phyloP scores from a whole-genome alignment of 371 early-diverging fungal species.

The Pancytospora philotis region DNA sequence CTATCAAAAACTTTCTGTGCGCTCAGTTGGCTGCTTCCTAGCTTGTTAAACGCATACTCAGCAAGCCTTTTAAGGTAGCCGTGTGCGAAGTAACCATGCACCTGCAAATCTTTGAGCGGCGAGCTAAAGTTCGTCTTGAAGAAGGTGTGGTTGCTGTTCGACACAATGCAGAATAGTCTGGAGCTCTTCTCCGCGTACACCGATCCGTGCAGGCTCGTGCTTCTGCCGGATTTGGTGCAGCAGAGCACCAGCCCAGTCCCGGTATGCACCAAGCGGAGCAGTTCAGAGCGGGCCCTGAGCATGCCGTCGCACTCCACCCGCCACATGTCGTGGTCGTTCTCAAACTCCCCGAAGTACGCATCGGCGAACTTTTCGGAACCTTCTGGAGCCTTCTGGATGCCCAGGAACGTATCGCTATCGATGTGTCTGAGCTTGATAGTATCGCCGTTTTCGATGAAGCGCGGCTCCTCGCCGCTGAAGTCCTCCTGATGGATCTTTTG shows the following conservation, averaged over 20 bases:
- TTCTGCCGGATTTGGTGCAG: neutral
- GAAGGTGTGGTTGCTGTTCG: constrained; percentile 24
- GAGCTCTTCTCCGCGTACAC: constrained; percentile 16
- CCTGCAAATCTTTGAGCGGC: neutral
- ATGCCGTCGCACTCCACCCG: constrained; percentile 6
- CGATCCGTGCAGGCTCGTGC: constrained; percentile 3
- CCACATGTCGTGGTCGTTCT: constrained; percentile 25
- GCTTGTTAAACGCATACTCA: neutral
- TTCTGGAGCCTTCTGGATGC: constrained; percentile 3
- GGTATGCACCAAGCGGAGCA: constrained; percentile 10
- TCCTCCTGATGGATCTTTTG: constrained; percentile 10
- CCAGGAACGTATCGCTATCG: constrained; percentile 12
- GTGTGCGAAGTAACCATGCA: neutral
- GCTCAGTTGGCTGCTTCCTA: too few relatives aligned
- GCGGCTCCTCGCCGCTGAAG: constrained; percentile 8
- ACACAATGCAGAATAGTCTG: constrained; percentile 19
- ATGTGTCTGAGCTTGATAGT: constrained; percentile 18
- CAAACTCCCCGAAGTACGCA: constrained; percentile 3
- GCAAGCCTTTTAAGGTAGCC: neutral
- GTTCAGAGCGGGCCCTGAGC: constrained; percentile 1
- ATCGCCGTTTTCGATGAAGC: constrained; percentile 29
- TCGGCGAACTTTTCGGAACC: constrained; percentile 17
- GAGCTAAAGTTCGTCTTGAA: constrained; percentile 19
- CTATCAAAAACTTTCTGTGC: too few relatives aligned
- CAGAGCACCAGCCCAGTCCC: constrained; percentile 20